Conservation (phyloP, 2,329 filamentous ascomycete species). For the Exophiala mesophila region DNA sequence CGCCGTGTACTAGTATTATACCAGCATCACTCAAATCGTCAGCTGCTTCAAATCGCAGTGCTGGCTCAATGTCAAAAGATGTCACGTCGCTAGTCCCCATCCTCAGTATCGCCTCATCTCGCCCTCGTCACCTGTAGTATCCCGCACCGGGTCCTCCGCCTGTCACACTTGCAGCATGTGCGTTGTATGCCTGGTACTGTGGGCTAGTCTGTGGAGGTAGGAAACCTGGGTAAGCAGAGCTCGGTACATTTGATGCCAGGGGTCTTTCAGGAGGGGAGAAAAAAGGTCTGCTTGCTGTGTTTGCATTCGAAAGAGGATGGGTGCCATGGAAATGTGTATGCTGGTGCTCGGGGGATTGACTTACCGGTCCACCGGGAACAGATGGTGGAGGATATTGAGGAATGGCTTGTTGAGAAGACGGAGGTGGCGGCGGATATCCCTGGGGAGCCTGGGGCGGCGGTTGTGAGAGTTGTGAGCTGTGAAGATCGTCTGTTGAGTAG, state of each 20-base stretch:
- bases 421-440: conserved; percentile 6
- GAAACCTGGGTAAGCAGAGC: conserved; percentile 18
- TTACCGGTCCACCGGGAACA: conserved; percentile 7
- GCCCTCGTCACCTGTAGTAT: conserved; percentile 13
- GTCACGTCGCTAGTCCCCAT: no score
- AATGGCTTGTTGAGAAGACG: conserved; percentile 67
- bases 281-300: background rate
- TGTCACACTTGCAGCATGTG: conserved; percentile 15
- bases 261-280: conserved; percentile 5
- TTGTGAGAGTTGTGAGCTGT: conserved; percentile 4
- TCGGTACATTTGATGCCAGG: conserved; percentile 10
- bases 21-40: no score
- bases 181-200: conserved; percentile 25
- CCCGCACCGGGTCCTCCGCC: conserved; percentile 6
- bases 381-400: conserved; percentile 65
- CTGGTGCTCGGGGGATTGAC: conserved; percentile 18
- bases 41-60: no score
- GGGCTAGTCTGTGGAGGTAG: conserved; percentile 7
- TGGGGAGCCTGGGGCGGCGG: conserved; percentile 9
- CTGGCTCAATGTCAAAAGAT: no score
- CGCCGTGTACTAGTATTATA: no score
- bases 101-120: no score
- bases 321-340: conserved; percentile 19
- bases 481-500: conserved; percentile 34
- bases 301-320: conserved; percentile 13